Conservation (phyloP, 345 rosid species). For the Xanthoceras sorbifolium region DNA sequence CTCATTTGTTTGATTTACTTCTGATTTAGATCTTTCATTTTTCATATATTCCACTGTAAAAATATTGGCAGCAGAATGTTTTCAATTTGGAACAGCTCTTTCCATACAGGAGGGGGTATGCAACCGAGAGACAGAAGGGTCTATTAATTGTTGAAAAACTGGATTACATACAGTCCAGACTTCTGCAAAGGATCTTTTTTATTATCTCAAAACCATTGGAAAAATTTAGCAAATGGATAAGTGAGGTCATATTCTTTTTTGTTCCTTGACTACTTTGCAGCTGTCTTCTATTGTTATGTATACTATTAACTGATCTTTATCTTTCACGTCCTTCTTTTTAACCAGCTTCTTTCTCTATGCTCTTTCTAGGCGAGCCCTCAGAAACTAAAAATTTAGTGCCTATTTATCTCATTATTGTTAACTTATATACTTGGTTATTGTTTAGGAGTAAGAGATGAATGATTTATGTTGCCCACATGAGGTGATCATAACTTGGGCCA, state of each 20-base stretch:
- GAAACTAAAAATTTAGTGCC: background rate
- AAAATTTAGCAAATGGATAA: slow-evolving; percentile 65
- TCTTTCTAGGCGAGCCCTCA: background rate
- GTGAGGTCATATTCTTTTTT: slow-evolving; percentile 53
- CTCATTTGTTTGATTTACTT: background rate
- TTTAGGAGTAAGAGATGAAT: slow-evolving; percentile 3
- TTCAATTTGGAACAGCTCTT: slow-evolving; percentile 10
- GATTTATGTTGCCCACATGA: background rate
- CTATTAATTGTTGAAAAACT: slow-evolving; percentile 81
- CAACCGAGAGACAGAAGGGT: slow-evolving; percentile 91
- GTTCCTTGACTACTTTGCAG: background rate
- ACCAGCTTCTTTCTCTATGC: too few relatives aligned
- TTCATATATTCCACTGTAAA: background rate
- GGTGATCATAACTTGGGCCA: background rate
- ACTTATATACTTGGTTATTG: slow-evolving; percentile 1
- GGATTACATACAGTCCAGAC: slow-evolving; percentile 86
- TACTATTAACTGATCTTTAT: background rate
- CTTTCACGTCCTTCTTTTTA: background rate
- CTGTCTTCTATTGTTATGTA: slow-evolving; percentile 3
- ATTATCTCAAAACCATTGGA: slow-evolving; percentile 72
- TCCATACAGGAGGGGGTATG: slow-evolving; percentile 81
- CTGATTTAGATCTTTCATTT: background rate
- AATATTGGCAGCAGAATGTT: background rate
- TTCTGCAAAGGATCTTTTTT: slow-evolving; percentile 65
- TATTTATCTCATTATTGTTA: background rate